Base-by-base conservation (phyloP, 2,329 filamentous ascomycete species). In the Fusarium nisikadoi region DNA sequence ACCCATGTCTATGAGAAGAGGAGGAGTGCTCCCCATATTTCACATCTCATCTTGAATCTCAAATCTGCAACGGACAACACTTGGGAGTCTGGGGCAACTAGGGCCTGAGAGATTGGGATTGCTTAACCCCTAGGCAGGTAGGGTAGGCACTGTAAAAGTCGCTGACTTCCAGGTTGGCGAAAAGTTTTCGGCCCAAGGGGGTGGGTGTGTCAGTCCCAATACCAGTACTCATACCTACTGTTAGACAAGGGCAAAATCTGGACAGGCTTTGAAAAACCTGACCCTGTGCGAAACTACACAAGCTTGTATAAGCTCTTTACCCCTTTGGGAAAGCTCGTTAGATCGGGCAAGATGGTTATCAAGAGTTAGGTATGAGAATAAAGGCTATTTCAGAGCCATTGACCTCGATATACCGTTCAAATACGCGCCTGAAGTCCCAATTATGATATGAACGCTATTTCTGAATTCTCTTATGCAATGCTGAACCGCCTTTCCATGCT, bases 111-210 rank as follows among this genome's bases (percentile, higher is more conserved):
- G 56, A 69, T 71, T 74, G 69, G 50, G 68, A 73, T 68, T 74
- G 38, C 61, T 57, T 65, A 46, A 31, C 20, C 27, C 54, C 38
- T 36, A 25, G 46, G n/a, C 19, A 33, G 38, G 23, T 17, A 49
- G 33, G 38, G 23, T 17, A 49, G 27, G 20, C 14, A 47, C 55
- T 53, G 35, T 46, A 57, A 25, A 33, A 45, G 41, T 52, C 27
- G n/a, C 38, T 68, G 57, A 52, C 33, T 31, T 31, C 29, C 17
- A 25, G 20, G 27, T 14, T 10, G 41, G 53, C 75, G 74, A 77
- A 76, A 77, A 77, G 60, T 39, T 70, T 77, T 77, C 76, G 75
- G 76, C 72, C 25, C 52, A 75, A 67, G 50, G 49, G 69, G 68
- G 75, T 25, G 68, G 68, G 75, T 25, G 68, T 69, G 67, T 43